These are phyloP conservation scores for Lipomyces sp. DNA, from an alignment of 805 yeast species.

Conservation along the genomic window DNA sequence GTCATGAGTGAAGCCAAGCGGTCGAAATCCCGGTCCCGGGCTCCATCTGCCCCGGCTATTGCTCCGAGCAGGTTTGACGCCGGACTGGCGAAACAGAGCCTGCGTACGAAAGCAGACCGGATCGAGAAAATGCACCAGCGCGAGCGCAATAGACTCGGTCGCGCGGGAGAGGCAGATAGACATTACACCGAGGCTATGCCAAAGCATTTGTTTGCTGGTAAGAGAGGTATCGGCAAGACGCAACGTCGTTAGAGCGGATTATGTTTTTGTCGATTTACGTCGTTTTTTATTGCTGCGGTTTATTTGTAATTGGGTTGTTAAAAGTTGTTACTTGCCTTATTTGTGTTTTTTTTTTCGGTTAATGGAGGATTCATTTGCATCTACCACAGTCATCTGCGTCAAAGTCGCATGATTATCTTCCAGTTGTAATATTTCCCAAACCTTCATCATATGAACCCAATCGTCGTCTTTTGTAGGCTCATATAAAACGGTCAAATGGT, in stretches of 20 bases:
- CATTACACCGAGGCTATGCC: conserved; percentile 83
- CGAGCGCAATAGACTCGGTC: conserved; percentile 88
- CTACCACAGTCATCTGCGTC: not conserved
- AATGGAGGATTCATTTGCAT: conserved; percentile 1
- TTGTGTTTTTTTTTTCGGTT: not conserved
- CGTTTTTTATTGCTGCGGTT: not conserved
- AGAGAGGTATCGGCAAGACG: conserved; percentile 92
- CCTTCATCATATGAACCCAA: no score
- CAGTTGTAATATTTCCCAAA: no score
- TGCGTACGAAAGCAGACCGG: conserved; percentile 84
- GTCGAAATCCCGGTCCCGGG: conserved; percentile 43
- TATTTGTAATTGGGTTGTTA: not conserved
- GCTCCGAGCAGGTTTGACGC: conserved; percentile 59
- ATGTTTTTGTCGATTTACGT: not conserved
- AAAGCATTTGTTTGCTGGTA: conserved; percentile 94
- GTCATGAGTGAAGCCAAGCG: conserved; percentile 59
- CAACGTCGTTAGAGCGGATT: conserved; percentile 63
- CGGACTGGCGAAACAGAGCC: conserved; percentile 79
- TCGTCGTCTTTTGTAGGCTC: no score
- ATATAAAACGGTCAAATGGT: no score
- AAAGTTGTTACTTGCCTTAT: not conserved
- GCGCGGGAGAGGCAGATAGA: conserved; percentile 96
- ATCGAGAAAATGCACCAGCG: conserved; percentile 88
- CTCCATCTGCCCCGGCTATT: conserved; percentile 38
- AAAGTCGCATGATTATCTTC: not conserved